Percentiles rank a stretch among this genome's conserved stretches.
These are phyloP conservation scores for Ophiobolus disseminans DNA, from an alignment of 2,329 filamentous ascomycete genomes.

Conservation along the genomic window DNA sequence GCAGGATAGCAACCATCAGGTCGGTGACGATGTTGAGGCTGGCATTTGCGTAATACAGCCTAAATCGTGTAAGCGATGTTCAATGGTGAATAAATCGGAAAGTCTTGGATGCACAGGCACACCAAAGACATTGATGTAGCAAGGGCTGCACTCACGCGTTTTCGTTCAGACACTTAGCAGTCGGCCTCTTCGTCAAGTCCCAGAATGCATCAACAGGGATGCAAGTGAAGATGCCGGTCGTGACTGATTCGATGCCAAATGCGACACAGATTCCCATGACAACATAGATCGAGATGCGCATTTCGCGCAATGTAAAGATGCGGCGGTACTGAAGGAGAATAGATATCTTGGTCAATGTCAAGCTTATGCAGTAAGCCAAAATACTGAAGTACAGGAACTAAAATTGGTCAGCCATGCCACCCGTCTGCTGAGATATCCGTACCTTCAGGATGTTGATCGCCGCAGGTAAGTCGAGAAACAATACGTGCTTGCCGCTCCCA, in stretches of 20 bases:
- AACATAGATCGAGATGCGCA: conserved; percentile 24
- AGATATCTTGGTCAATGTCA: conserved; percentile 28
- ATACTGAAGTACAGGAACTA: conserved; percentile 33
- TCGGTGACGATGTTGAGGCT: conserved; percentile 26
- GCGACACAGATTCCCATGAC: conserved; percentile 21
- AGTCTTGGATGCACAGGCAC: not conserved
- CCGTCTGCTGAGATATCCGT: not conserved
- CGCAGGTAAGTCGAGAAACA: not conserved
- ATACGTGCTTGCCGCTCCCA: not conserved
- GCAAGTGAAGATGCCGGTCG: conserved; percentile 24
- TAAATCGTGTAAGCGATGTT: not conserved
- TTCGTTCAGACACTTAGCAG: conserved; percentile 10
- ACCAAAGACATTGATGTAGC: not conserved
- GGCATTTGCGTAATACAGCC: conserved; percentile 24
- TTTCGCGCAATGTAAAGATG: conserved; percentile 24
- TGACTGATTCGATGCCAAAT: conserved; percentile 10
- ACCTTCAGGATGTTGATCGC: not conserved
- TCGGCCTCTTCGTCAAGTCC: conserved; percentile 5
- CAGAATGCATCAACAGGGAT: conserved; percentile 29
- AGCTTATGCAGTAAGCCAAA: conserved; percentile 19
- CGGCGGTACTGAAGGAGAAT: conserved; percentile 32
- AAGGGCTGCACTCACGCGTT: conserved; percentile 4
- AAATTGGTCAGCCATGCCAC: conserved; percentile 4
- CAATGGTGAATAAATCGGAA: not conserved
- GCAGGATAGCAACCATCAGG: conserved; percentile 25